Conservation (phyloP, 352 stramenopile species). For the Blastocystis sp. region DNA sequence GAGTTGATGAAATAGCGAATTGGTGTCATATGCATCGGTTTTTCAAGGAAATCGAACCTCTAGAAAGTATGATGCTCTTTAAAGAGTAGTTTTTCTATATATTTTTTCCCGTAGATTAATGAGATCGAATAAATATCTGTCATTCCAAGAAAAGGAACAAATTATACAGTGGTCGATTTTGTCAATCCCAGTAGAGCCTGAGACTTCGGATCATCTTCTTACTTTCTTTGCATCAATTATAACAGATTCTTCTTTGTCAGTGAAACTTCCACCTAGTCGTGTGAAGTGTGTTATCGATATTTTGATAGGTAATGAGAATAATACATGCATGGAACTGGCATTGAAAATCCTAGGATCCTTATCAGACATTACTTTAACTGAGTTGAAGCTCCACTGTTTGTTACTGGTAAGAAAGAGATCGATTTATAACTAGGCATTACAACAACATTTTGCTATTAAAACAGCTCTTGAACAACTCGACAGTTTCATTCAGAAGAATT, state of each 20-base stretch:
- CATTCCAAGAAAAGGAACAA: neutral
- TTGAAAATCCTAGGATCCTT: neutral
- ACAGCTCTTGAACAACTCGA: neutral
- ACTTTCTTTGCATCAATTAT: neutral
- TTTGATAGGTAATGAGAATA: neutral
- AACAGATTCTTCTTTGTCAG: neutral
- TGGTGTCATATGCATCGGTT: neutral
- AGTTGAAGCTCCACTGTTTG: neutral
- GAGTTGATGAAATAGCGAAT: neutral
- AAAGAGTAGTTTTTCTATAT: neutral
- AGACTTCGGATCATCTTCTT: neutral
- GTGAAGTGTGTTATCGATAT: neutral
- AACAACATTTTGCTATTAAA: neutral
- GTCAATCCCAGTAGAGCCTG: neutral
- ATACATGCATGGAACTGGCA: neutral
- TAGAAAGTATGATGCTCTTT: neutral
- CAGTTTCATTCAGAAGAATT: neutral
- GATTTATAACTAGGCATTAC: neutral
- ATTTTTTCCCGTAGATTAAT: neutral
- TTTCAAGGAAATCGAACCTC: neutral
- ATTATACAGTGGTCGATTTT: neutral
- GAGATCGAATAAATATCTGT: no score
- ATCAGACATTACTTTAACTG: neutral
- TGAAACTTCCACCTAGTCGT: neutral
- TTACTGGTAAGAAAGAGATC: neutral